Conservation (phyloP, 169 alveolate genomes). For the Eimeria necatrix region DNA sequence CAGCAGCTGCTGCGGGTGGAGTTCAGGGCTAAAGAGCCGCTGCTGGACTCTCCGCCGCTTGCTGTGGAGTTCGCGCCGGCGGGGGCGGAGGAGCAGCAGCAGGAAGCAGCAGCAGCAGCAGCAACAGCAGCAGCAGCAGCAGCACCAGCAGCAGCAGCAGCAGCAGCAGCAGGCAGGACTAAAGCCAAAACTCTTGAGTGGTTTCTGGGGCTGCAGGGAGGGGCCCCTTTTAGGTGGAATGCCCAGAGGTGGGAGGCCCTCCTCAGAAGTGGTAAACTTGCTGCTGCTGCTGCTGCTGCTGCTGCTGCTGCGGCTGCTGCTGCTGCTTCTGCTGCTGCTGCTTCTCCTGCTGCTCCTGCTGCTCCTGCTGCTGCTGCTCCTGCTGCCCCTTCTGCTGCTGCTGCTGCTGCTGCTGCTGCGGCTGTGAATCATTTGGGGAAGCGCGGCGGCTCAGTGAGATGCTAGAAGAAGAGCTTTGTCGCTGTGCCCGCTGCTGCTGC, state of each 20-base stretch:
- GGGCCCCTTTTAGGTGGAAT: not conserved
- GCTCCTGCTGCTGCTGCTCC: no score
- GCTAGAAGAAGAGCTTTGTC: no score
- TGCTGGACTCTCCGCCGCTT: not conserved
- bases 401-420: no score
- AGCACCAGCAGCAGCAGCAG: no score
- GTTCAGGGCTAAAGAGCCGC: not conserved
- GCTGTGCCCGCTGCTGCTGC: not conserved
- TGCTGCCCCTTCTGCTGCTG: no score
- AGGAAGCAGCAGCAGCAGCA: not conserved
- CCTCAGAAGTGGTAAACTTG: not conserved
- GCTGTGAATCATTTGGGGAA: no score
- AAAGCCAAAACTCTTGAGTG: not conserved
- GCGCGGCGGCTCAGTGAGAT: not conserved
- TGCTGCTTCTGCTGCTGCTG: no score
- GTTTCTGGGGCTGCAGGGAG: not conserved
- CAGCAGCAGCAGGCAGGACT: not conserved
- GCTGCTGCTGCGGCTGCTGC: no score
- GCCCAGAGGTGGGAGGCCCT: not conserved
- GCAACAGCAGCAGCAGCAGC: no score
- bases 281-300: no score
- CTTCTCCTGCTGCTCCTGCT: no score
- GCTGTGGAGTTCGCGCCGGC: not conserved
- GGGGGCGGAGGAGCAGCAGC: not conserved
- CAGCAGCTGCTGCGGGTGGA: no score